Conservation (phyloP, 441 rosid species). For the Melastoma candidum region DNA sequence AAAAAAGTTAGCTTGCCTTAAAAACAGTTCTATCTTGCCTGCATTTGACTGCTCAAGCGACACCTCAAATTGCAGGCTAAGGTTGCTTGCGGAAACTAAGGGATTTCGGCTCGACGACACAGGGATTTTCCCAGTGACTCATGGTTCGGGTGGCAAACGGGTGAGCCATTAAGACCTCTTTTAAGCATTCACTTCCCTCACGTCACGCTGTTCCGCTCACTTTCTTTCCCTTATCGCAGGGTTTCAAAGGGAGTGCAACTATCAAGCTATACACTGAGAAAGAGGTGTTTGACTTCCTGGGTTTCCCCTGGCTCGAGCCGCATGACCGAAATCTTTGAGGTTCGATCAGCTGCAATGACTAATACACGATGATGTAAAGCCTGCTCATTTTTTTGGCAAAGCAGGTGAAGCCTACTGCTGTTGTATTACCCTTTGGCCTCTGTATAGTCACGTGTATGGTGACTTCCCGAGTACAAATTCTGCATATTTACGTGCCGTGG, state of each 20-base stretch:
- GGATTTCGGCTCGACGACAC: slow-evolving; percentile 86
- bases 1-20: neutral
- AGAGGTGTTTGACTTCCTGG: slow-evolving; percentile 79
- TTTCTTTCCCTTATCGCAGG: slow-evolving; percentile 29
- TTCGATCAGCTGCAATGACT: no score
- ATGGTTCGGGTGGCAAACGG: slow-evolving; percentile 61
- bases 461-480: no score
- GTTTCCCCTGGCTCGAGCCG: slow-evolving; percentile 77
- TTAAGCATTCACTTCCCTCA: neutral
- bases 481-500: no score
- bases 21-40: no score
- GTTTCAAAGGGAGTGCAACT: slow-evolving; percentile 49
- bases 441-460: no score
- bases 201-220: neutral
- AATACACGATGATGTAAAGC: no score
- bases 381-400: no score
- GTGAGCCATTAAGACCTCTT: slow-evolving; percentile 23
- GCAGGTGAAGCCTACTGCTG: no score
- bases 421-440: no score
- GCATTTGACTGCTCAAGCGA: neutral
- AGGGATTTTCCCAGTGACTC: slow-evolving; percentile 75
- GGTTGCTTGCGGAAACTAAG: slow-evolving; percentile 81
- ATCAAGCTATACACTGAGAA: slow-evolving; percentile 33
- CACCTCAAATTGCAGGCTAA: slow-evolving; percentile 48
- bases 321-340: slow-evolving; percentile 65